These are phyloP conservation scores for Sparassis latifolia DNA, from an alignment of 1,284 basidiomycete species.

Conservation along the genomic window DNA sequence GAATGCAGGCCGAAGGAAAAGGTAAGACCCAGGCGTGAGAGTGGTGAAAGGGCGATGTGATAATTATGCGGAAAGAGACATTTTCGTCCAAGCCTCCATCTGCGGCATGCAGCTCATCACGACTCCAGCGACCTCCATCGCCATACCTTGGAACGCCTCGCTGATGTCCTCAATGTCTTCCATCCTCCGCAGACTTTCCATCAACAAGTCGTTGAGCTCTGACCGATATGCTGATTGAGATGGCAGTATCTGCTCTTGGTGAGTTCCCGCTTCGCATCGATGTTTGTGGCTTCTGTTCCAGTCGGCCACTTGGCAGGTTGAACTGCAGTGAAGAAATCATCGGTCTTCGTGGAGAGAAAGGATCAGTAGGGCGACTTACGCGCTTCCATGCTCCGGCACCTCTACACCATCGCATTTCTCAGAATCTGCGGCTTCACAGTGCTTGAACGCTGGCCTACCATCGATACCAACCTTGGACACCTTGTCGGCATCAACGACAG, in stretches of 20 bases:
- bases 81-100: too few relatives aligned
- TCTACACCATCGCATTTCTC: not conserved
- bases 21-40: too few relatives aligned
- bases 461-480: not conserved
- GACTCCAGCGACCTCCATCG: not conserved
- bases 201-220: not conserved
- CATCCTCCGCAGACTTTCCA: not conserved
- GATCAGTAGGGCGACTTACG: not conserved
- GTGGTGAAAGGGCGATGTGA: too few relatives aligned
- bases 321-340: conserved; percentile 2
- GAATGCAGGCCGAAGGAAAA: too few relatives aligned
- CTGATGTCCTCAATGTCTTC: not conserved
- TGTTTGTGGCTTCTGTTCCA: conserved; percentile 1
- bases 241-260: conserved; percentile 1
- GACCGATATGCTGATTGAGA: not conserved
- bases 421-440: not conserved
- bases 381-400: not conserved
- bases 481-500: not conserved
- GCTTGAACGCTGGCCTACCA: not conserved
- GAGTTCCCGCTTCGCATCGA: not conserved
- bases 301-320: conserved; percentile 1
- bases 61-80: too few relatives aligned
- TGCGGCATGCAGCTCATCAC: not conserved
- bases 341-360: not conserved
- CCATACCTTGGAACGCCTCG: not conserved